Conservation (phyloP, 108 stramenopile genomes). For the Pseudonitzschia multistriata region DNA sequence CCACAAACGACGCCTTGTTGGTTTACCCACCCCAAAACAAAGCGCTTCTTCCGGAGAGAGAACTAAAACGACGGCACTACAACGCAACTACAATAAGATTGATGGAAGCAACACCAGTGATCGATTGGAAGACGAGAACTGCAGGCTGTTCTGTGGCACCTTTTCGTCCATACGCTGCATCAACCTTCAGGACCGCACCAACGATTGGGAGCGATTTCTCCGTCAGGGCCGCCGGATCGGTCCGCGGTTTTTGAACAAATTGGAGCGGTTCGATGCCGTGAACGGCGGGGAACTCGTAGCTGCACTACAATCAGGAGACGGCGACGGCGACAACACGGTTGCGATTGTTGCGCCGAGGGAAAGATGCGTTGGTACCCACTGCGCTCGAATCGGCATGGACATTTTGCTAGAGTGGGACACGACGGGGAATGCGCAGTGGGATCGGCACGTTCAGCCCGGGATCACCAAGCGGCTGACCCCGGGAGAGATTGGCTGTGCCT, state of each 20-base stretch:
- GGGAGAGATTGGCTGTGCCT: constrained; percentile 48
- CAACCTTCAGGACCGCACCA: constrained; percentile 30
- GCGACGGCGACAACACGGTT: background rate
- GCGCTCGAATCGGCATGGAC: background rate
- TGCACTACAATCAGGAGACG: background rate
- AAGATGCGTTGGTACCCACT: too few relatives aligned
- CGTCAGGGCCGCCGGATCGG: background rate
- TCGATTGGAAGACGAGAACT: background rate
- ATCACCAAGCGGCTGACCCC: constrained; percentile 20
- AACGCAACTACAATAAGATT: background rate
- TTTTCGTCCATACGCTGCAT: constrained; percentile 35
- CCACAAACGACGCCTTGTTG: constrained; percentile 14
- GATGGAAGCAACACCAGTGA: background rate
- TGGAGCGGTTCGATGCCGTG: constrained; percentile 36
- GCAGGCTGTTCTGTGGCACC: constrained; percentile 10
- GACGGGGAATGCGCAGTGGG: constrained; percentile 36
- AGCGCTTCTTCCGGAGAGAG: background rate
- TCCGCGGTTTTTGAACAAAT: background rate
- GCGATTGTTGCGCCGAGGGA: background rate
- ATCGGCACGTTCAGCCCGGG: constrained; percentile 23
- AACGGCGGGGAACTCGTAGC: constrained; percentile 11
- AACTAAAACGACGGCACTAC: background rate
- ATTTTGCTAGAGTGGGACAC: constrained; percentile 39
- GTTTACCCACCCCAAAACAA: background rate
- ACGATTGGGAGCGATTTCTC: constrained; percentile 19